Conservation (phyloP, 768 basidiomycete species). For the Thelephora ganbajun region DNA sequence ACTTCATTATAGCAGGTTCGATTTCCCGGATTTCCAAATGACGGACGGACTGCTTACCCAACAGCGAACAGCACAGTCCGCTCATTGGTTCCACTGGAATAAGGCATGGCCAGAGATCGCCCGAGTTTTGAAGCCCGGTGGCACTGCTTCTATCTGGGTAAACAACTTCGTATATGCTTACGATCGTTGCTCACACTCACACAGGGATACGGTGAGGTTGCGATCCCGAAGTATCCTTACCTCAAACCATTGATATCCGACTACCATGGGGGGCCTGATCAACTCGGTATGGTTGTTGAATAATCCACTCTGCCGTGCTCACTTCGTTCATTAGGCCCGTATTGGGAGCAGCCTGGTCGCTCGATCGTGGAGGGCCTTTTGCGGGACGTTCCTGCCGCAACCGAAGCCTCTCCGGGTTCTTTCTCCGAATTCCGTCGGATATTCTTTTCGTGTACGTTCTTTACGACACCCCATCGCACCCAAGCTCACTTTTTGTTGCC, state of each 20-base stretch:
- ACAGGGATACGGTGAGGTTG: slow-evolving; percentile 1
- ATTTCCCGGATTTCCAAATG: neutral
- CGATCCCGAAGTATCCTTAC: slow-evolving; percentile 13
- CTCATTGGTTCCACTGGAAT: slow-evolving; percentile 72
- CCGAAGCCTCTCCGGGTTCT: slow-evolving; percentile 17
- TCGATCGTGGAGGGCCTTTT: slow-evolving; percentile 61
- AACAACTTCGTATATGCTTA: slow-evolving; percentile 5
- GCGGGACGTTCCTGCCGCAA: slow-evolving; percentile 48
- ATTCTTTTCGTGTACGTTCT: slow-evolving; percentile 16
- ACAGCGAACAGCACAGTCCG: slow-evolving; percentile 46
- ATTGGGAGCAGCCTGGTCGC: slow-evolving; percentile 75
- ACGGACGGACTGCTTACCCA: neutral
- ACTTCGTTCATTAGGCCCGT: slow-evolving; percentile 50
- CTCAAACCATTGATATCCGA: neutral
- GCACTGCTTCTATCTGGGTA: slow-evolving; percentile 67
- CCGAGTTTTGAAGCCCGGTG: slow-evolving; percentile 44
- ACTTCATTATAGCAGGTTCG: slow-evolving; percentile 55
- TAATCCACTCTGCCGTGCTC: slow-evolving; percentile 43
- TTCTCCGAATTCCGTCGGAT: slow-evolving; percentile 34
- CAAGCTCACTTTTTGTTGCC: neutral
- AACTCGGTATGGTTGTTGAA: slow-evolving; percentile 47
- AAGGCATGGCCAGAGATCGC: slow-evolving; percentile 57
- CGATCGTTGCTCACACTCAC: neutral
- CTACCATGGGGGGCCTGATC: neutral
- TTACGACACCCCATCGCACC: neutral